A percentile compares a stretch with the other conserved stretches of the same genome.
phyloP scores from a whole-genome alignment of 225 moss, liverwort and hornwort genomes.

The Climacium dendroides region DNA sequence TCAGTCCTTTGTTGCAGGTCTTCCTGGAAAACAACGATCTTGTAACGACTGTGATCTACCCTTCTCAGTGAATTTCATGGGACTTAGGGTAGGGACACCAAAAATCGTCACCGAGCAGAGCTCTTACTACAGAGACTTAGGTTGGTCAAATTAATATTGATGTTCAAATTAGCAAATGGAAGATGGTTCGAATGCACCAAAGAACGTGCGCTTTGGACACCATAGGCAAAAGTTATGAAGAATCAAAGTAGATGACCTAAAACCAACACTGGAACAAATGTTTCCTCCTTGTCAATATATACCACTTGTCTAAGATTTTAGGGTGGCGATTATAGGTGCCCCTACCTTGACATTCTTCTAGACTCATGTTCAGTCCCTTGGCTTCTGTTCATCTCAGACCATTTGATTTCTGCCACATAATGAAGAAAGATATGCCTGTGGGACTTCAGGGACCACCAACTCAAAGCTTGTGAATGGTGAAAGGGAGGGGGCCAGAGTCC shows the following conservation, averaged over 20 bases:
- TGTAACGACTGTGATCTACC: neutral
- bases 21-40: neutral
- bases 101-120: neutral
- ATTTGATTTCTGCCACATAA: neutral
- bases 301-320: neutral
- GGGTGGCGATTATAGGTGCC: neutral
- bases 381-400: neutral
- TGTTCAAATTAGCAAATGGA: neutral
- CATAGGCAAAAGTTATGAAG: neutral
- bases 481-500: neutral
- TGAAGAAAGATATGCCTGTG: neutral
- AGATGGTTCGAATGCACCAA: neutral
- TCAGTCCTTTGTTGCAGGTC: slow-evolving; percentile 57
- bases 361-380: neutral
- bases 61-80: neutral
- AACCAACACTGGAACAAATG: neutral
- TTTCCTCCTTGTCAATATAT: neutral
- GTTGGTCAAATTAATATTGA: neutral
- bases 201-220: neutral
- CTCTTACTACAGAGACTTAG: neutral
- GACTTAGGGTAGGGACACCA: neutral
- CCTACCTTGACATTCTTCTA: neutral
- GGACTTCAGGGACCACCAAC: neutral
- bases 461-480: neutral
- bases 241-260: neutral